A percentile compares a stretch with the other conserved stretches of the same genome.
phyloP scores from a whole-genome alignment of 2,329 filamentous ascomycete genomes.

The Tolypocladium album region DNA sequence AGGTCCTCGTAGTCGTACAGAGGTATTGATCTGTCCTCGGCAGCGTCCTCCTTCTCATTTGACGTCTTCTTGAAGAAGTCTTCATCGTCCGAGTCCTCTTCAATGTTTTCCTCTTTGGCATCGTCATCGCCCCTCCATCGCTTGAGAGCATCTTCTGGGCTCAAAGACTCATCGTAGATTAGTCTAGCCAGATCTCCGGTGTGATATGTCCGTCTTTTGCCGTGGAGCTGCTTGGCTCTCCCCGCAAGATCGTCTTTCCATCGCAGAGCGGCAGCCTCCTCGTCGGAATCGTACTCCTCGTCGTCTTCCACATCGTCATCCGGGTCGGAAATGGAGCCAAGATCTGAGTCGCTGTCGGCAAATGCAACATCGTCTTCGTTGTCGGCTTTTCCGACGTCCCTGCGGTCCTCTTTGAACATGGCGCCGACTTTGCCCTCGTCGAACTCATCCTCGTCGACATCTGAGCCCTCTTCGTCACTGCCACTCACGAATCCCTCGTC shows the following conservation, averaged over 20 bases:
- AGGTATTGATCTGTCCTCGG: slow-evolving; percentile 74
- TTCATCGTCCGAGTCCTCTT: slow-evolving; percentile 45
- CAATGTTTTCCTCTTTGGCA: slow-evolving; percentile 46
- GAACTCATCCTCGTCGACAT: slow-evolving; percentile 44
- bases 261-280: slow-evolving; percentile 60
- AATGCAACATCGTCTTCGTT: slow-evolving; percentile 70
- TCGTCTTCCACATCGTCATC: slow-evolving; percentile 34
- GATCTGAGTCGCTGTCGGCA: slow-evolving; percentile 92
- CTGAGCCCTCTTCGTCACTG: slow-evolving; percentile 39
- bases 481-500: slow-evolving; percentile 45
- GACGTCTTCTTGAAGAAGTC: slow-evolving; percentile 56
- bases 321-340: slow-evolving; percentile 68
- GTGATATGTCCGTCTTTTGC: slow-evolving; percentile 60
- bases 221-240: slow-evolving; percentile 62
- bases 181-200: slow-evolving; percentile 74
- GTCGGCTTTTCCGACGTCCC: slow-evolving; percentile 36
- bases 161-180: slow-evolving; percentile 77
- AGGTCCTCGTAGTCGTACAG: slow-evolving; percentile 70
- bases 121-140: slow-evolving; percentile 65
- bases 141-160: slow-evolving; percentile 62
- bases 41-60: slow-evolving; percentile 55
- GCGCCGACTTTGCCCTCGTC: slow-evolving; percentile 49
- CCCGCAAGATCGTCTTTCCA: slow-evolving; percentile 87
- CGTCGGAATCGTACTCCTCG: slow-evolving; percentile 46
- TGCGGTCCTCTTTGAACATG: slow-evolving; percentile 37